A percentile compares a stretch with the other conserved stretches of the same genome.
These are phyloP conservation scores for Penicillium tannophilum DNA, from an alignment of 495 filamentous ascomycete species.

Conservation along the genomic window DNA sequence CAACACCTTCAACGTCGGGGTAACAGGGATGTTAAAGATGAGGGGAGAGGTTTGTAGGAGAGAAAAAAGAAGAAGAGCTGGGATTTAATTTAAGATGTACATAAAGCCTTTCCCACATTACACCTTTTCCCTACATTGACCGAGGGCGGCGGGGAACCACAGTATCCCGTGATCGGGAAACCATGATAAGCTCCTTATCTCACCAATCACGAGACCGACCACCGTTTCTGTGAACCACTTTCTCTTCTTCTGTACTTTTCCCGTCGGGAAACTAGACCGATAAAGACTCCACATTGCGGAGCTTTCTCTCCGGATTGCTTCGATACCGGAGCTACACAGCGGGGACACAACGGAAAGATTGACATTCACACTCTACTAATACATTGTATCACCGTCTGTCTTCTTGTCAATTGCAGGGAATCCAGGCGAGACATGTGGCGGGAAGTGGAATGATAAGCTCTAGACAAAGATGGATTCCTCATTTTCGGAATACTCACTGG, in stretches of 20 bases:
- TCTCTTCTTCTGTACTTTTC: slow-evolving; percentile 1
- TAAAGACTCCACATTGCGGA: slow-evolving; percentile 13
- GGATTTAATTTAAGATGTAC: background rate
- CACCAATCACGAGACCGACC: slow-evolving; percentile 2
- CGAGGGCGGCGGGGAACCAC: slow-evolving; percentile 11
- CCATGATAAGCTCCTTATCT: slow-evolving; percentile 11
- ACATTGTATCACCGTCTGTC: background rate
- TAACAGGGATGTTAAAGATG: background rate
- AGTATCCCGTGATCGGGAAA: slow-evolving; percentile 8
- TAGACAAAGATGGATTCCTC: no score
- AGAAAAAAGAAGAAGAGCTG: background rate
- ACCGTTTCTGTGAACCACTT: slow-evolving; percentile 2
- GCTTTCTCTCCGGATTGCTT: slow-evolving; percentile 3
- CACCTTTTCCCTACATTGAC: slow-evolving; percentile 9
- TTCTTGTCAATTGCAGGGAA: background rate
- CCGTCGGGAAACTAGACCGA: slow-evolving; percentile 23
- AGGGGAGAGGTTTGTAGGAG: slow-evolving; percentile 1
- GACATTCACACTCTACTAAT: background rate
- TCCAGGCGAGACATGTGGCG: background rate
- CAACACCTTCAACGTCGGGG: slow-evolving; percentile 3
- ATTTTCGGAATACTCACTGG: no score
- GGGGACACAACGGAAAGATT: background rate
- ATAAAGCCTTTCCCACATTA: background rate
- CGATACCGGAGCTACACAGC: slow-evolving; percentile 6
- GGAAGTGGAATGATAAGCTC: no score